Evolutionary conservation across 495 filamentous ascomycete species (phyloP), one percentile per base, ranked within the genome.

Genomic region (Penicillium goetzii): DNA sequence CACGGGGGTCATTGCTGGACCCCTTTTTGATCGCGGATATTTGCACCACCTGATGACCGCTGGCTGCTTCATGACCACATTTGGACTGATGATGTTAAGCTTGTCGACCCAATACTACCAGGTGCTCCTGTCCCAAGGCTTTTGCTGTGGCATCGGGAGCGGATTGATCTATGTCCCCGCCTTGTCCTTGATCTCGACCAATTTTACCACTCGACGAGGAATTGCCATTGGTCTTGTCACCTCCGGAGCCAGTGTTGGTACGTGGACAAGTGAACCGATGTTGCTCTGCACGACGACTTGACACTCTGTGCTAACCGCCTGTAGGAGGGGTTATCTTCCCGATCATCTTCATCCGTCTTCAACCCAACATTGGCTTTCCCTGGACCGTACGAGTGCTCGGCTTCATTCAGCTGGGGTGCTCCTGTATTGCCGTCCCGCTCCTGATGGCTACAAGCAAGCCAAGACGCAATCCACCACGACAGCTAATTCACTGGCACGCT

Each of bases 31-130:
- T 33, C 32, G 32, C 32, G 32, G 32, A 33, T 33, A 33, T 33
- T 60, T 81, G 23, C 71, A 75, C 0, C 57, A 56, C 4, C 57
- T 79, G 2, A 60, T 83, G 7, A 9, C 65, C 12, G 38, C 60
- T 0, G 80, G 78, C 0, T 61, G 56, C 5, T 72, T 78, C 15
- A 57, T 78, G 15, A 64, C 72, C 0, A 75, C 82, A 9, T 78
- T 85, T 49, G 82, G 82, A 0, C 64, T 84, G 41, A 76, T 88
- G 65, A 81, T 82, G 67, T 73, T 77, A 9, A 81, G 78, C 56
- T 65, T 83, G 26, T 68, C 77, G 3, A 72, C 65, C 0, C 15
- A 73, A 14, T 84, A 81, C 57, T 74, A 69, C 36, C 76, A 76
- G 47, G 50, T 80, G 9, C 62, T 84, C 21, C 67, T 80, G 3